Evolutionary conservation across 176 grass and related monocot genomes (phyloP).

Genomic region (Avena insularis): DNA sequence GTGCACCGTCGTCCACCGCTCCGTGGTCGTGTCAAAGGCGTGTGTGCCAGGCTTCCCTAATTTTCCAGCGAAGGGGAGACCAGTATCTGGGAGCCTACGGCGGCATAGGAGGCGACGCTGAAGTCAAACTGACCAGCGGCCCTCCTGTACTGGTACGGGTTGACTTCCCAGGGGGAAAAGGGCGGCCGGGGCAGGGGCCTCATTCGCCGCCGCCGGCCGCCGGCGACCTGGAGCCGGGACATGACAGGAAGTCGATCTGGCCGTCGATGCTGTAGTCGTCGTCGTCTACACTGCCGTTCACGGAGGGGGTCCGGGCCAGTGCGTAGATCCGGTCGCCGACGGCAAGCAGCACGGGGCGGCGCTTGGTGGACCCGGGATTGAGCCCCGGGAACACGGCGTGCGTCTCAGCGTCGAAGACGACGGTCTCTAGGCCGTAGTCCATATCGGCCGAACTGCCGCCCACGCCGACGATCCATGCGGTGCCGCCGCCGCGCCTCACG

Average conservation of each 20-base stretch:
- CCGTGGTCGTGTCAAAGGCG: too few relatives aligned
- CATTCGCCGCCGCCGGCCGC: background rate
- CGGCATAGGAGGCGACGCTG: background rate
- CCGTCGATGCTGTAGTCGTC: background rate
- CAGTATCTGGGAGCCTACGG: background rate
- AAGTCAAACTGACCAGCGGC: background rate
- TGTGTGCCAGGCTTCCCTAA: too few relatives aligned
- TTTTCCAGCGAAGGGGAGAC: too few relatives aligned
- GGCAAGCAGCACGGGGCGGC: background rate
- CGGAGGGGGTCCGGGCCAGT: background rate
- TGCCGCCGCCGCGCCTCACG: background rate
- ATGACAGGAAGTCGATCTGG: background rate
- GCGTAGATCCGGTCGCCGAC: background rate
- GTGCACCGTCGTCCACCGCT: too few relatives aligned
- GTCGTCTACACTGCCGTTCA: background rate
- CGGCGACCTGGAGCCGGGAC: background rate
- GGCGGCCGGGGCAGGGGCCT: background rate
- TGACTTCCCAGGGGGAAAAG: background rate
- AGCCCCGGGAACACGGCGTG: background rate
- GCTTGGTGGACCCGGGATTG: background rate
- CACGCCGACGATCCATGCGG: background rate
- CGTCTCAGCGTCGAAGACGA: background rate
- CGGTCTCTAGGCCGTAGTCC: background rate
- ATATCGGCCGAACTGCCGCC: background rate
- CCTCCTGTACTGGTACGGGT: background rate